Percentiles rank a stretch among this genome's conserved stretches.
These are phyloP conservation scores for Coniferiporia weirii DNA, from an alignment of 1,284 basidiomycete genomes.

Conservation along the genomic window DNA sequence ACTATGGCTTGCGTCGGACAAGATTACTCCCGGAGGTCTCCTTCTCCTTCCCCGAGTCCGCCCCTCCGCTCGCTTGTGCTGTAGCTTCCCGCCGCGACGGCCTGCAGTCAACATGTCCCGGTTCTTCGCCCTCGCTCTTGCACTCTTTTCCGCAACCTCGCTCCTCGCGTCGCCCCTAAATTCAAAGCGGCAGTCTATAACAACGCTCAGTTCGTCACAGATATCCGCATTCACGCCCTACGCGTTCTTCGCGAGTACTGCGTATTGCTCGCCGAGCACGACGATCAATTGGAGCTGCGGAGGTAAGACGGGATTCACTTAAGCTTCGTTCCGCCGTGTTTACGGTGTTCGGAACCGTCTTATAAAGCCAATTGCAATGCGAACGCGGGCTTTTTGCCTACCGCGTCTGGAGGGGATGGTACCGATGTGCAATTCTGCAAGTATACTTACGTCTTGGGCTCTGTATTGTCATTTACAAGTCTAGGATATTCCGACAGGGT, in stretches of 20 bases:
- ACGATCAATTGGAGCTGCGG: slow-evolving; percentile 58
- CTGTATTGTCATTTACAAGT: neutral
- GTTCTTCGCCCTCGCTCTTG: neutral
- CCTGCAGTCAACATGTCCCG: neutral
- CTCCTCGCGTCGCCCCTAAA: slow-evolving; percentile 4
- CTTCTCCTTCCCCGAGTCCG: too few relatives aligned
- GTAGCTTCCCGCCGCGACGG: too few relatives aligned
- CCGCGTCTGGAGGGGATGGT: slow-evolving; percentile 60
- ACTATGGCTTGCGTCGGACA: too few relatives aligned
- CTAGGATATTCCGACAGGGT: slow-evolving; percentile 26
- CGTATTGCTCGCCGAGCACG: slow-evolving; percentile 42
- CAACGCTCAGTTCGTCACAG: slow-evolving; percentile 35
- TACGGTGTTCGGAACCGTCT: neutral
- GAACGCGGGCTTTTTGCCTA: slow-evolving; percentile 47
- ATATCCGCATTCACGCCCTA: slow-evolving; percentile 47
- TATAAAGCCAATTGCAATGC: slow-evolving; percentile 44
- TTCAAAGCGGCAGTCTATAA: slow-evolving; percentile 31
- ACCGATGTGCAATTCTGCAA: slow-evolving; percentile 42
- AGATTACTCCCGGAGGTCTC: too few relatives aligned
- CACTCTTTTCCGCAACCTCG: neutral
- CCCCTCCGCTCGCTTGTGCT: too few relatives aligned
- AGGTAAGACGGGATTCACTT: slow-evolving; percentile 26
- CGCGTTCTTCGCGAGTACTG: slow-evolving; percentile 50
- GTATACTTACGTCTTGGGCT: slow-evolving; percentile 22
- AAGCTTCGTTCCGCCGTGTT: neutral